A percentile compares a stretch with the other conserved stretches of the same genome.
Conservation (phyloP, 169 alveolate species). For the Cryptosporidium muris region DNA sequence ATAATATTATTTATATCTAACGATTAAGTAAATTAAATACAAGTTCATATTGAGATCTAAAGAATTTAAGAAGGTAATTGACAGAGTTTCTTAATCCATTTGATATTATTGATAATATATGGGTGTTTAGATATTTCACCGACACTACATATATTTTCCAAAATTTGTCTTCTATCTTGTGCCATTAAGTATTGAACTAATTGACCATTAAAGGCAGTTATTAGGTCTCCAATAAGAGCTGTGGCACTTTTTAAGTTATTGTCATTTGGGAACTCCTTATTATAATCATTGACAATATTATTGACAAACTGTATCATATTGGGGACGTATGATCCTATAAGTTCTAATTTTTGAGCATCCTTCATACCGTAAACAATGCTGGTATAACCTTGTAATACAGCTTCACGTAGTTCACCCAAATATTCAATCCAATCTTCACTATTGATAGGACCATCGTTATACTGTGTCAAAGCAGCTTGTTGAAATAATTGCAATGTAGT, state of each 20-base stretch:
- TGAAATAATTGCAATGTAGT: conserved; percentile 82
- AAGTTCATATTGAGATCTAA: too few relatives aligned
- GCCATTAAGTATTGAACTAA: conserved; percentile 54
- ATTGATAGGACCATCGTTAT: conserved; percentile 86
- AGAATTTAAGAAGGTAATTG: neutral
- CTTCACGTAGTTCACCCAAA: conserved; percentile 87
- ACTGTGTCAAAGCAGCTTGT: conserved; percentile 87
- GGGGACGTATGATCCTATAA: conserved; percentile 81
- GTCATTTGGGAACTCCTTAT: conserved; percentile 63
- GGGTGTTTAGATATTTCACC: conserved; percentile 60
- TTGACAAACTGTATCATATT: conserved; percentile 83
- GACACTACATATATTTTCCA: conserved; percentile 52
- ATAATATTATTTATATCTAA: too few relatives aligned
- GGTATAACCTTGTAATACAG: conserved; percentile 86
- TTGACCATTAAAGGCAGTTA: conserved; percentile 70
- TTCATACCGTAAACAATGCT: conserved; percentile 88
- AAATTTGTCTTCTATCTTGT: conserved; percentile 29
- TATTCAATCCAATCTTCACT: conserved; percentile 91
- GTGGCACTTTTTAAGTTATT: conserved; percentile 54
- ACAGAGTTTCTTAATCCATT: conserved; percentile 67
- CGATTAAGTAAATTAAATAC: too few relatives aligned
- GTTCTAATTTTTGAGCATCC: conserved; percentile 81
- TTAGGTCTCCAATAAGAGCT: conserved; percentile 46
- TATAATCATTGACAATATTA: conserved; percentile 62
- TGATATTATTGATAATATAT: conserved; percentile 40